Base-by-base conservation (phyloP, 208 protist species). In the Wallacemonas sp. region DNA sequence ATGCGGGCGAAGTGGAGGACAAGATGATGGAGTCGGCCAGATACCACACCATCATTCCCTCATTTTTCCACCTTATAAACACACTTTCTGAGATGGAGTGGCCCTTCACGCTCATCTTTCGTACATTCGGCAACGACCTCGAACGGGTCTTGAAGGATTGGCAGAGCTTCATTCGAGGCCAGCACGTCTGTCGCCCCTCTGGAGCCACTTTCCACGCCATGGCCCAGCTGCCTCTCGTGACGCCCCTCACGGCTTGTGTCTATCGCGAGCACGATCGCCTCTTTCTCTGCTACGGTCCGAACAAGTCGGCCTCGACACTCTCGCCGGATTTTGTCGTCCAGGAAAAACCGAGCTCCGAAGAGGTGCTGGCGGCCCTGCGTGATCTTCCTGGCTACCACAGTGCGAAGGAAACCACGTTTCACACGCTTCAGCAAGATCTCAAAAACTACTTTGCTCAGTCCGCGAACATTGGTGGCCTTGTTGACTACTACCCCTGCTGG, bases 401-500 rank as follows among this genome's bases (percentile, higher is more conserved):
- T 5, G 85, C 81, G 24, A 17, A 60, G 44, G 67, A 86, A 63
- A 81, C 69, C 14, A 75, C 68, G n/a, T 92, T 93, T 61, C 14
- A 54, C 11, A 62, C 62, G 2, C 61, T 96, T 0, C 68, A 82
- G 11, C 65, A 82, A 4, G 58, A 88, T 39, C 41, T 94, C 2
- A n/a, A 86, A n/a, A 62, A 70, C 2, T 91, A 79, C 58, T 83
- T 80, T 60, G 65, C 72, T 6, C 27, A 30, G 31, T 90, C 84
- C 1, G 72, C 88, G 36, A 75, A 82, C 42, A 72, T 96, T 17
- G 84, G 77, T 12, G 91, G 91, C 15, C 68, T 96, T 39, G 82
- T 96, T 8, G 91, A 96, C 47, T 96, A 94, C 72, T 96, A 96
- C 68, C 86, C 85, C 0, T 82, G 69, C 56, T 96, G 91, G 88